Conservation (phyloP, 495 filamentous ascomycete genomes). For the Xylaria nigripes region DNA sequence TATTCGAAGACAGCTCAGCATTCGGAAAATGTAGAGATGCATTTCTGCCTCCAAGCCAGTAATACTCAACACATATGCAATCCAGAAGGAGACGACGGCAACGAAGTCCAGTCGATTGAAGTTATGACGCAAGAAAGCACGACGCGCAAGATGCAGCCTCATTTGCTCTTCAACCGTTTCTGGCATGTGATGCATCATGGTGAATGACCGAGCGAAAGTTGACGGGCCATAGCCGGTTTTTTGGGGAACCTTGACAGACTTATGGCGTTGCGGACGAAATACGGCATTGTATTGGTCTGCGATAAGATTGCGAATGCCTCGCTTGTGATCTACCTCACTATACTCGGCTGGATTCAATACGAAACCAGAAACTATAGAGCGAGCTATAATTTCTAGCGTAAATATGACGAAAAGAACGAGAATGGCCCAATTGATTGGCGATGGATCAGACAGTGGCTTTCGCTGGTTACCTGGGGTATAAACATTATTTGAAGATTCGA, state of each 20-base stretch:
- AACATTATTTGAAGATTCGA: conserved; percentile 68
- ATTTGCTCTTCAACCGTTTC: conserved; percentile 71
- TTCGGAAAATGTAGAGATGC: conserved; percentile 84
- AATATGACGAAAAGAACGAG: conserved; percentile 84
- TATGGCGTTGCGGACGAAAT: conserved; percentile 70
- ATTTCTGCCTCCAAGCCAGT: conserved; percentile 54
- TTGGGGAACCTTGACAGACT: conserved; percentile 44
- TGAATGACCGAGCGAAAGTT: conserved; percentile 78
- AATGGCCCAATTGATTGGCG: conserved; percentile 68
- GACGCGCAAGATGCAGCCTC: conserved; percentile 73
- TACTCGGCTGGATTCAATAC: conserved; percentile 82
- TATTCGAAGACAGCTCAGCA: conserved; percentile 92
- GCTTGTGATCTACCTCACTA: conserved; percentile 64
- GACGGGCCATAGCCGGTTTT: conserved; percentile 44
- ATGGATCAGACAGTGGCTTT: conserved; percentile 52
- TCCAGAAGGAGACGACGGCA: conserved; percentile 94
- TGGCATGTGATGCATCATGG: conserved; percentile 54
- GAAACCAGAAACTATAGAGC: conserved; percentile 85
- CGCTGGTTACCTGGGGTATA: conserved; percentile 44
- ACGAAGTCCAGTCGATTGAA: conserved; percentile 96
- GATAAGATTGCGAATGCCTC: conserved; percentile 65
- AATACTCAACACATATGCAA: conserved; percentile 66
- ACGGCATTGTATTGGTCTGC: conserved; percentile 64
- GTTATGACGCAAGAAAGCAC: conserved; percentile 87
- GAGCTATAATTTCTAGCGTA: conserved; percentile 72